phyloP scores from a whole-genome alignment of 2,329 filamentous ascomycete species.

The Arthrobotrys conoides region DNA sequence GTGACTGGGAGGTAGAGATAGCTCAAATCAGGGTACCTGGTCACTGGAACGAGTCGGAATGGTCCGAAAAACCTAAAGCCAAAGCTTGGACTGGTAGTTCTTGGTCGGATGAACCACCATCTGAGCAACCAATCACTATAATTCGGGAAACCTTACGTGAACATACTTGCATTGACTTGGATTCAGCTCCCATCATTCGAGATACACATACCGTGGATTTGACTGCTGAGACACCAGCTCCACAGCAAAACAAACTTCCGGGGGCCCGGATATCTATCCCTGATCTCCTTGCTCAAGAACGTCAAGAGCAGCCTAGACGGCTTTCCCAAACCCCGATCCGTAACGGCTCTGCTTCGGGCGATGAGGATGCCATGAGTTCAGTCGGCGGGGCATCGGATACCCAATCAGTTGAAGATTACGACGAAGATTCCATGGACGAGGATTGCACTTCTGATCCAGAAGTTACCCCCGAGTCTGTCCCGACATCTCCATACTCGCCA shows the following conservation, averaged over 20 bases:
- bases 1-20: constrained; percentile 19
- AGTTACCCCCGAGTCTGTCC: constrained; percentile 20
- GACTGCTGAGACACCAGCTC: constrained; percentile 15
- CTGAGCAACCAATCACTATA: constrained; percentile 10
- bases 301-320: constrained; percentile 39
- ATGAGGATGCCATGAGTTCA: constrained; percentile 17
- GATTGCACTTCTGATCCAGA: constrained; percentile 32
- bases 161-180: not conserved
- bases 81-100: not conserved
- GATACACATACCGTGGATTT: constrained; percentile 43
- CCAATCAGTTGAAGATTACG: constrained; percentile 40
- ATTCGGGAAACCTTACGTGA: constrained; percentile 33
- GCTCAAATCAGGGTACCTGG: not conserved
- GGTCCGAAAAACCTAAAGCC: not conserved
- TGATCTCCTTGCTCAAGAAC: constrained; percentile 48
- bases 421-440: constrained; percentile 34
- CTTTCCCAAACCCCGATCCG: constrained; percentile 39
- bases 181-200: constrained; percentile 7
- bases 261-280: constrained; percentile 48
- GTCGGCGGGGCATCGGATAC: constrained; percentile 36
- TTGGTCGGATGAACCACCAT: constrained; percentile 24
- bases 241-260: constrained; percentile 24
- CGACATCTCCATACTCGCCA: constrained; percentile 37
- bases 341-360: not conserved
- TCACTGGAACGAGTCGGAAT: not conserved